Evolutionary conservation across 1,284 basidiomycete genomes (phyloP), one percentile per base, ranked within the genome.

Genomic region (Ganoderma sinense): DNA sequence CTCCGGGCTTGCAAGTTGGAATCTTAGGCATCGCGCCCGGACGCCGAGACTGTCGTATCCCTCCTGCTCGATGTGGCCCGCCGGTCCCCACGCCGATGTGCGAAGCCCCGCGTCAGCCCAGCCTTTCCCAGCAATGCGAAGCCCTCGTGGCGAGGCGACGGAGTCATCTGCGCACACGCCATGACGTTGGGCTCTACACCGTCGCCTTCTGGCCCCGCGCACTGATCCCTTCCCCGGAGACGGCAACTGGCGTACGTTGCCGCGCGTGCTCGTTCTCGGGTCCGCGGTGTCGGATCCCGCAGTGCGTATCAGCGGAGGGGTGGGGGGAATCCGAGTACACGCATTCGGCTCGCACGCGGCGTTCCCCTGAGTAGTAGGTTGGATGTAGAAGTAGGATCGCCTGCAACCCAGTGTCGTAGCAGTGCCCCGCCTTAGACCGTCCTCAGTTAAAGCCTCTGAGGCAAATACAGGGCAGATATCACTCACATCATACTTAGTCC

Each of bases 31-130:
- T 55, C 63, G 48, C 63, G 63, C 51, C 63, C 33, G 60, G 60
- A 62, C 33, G n/a, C 41, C 62, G 33, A 51, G 23, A 8, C 14
- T 55, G 51, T 51, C 64, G 64, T 43, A 58, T 55, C 59, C 2
- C 33, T 51, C 62, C 43, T 71, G 70, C 70, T 67, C 58, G 26
- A 56, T 53, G 29, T 55, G 43, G 45, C 36, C 48, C 41, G 67
- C 48, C 29, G 63, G 39, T 69, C 69, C 48, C 65, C 71, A 73
- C 69, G 67, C 29, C 45, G 58, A 55, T 61, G 48, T 62, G 66
- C 67, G 69, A 39, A 61, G 41, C 61, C 45, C 58, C 59, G 55
- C 51, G 39, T 51, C 67, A 53, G 53, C 63, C 61, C 59, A 31
- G 20, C 71, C 67, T 51, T 69, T 18, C 39, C 23, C 58, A 65